Evolutionary conservation across 495 filamentous ascomycete genomes (phyloP).

Genomic region (Staphylotrichum longicolle): DNA sequence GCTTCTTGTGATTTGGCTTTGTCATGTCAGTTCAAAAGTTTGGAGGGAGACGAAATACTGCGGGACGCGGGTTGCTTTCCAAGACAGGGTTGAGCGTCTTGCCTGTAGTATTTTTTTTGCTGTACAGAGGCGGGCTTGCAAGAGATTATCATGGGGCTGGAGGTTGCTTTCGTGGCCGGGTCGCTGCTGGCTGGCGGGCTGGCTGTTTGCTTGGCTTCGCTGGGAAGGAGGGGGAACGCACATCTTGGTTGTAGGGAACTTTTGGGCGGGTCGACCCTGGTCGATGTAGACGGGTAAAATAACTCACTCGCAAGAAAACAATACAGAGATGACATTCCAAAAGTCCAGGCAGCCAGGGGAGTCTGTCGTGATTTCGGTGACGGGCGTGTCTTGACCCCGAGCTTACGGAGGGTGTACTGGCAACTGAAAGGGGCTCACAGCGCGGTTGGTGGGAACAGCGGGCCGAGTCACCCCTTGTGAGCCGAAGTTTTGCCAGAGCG

Average conservation of each 20-base stretch:
- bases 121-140: background rate
- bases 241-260: too few relatives aligned
- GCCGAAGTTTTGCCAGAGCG: slow-evolving; percentile 26
- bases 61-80: background rate
- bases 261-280: too few relatives aligned
- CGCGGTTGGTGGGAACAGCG: background rate
- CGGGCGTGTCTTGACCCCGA: background rate
- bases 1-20: slow-evolving; percentile 10
- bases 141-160: background rate
- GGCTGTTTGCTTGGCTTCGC: background rate
- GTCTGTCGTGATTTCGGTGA: background rate
- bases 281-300: background rate
- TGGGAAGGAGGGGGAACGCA: background rate
- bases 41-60: background rate
- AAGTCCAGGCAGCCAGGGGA: too few relatives aligned
- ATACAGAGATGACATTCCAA: background rate
- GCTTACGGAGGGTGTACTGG: background rate
- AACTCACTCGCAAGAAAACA: background rate
- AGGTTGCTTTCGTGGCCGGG: slow-evolving; percentile 1
- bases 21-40: slow-evolving; percentile 3
- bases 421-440: background rate
- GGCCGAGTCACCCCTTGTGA: slow-evolving; percentile 3
- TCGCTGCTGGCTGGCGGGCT: background rate
- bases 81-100: background rate
- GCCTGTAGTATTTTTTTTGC: background rate